Base-by-base conservation (phyloP, 768 basidiomycete species). In the Galerina sulciceps region DNA sequence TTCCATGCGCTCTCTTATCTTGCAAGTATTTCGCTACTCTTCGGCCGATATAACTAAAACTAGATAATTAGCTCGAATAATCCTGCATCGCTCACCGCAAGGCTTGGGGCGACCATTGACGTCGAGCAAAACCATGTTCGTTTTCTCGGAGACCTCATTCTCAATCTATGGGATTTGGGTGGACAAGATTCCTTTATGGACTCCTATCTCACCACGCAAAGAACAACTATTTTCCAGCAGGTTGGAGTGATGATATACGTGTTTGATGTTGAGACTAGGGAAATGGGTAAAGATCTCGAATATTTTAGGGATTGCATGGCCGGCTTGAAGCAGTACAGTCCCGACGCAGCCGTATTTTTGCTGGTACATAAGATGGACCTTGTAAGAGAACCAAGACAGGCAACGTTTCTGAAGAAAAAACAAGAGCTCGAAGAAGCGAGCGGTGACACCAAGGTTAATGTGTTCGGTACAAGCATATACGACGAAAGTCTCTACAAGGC, bases 121-220 rank as follows among this genome's bases (percentile, higher is more conserved):
- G 95, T 99, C 60, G 96, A 98, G 72, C 93, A 96, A 72, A 96
- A 96, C 66, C 94, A 97, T 70, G 94, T 99, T 62, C 90, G 95
- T 42, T 99, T 99, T 73, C 86, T 99, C 13, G 96, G 95, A 13
- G 94, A 96, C 69, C 88, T 99, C 67, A 91, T 94, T 61, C 86
- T 99, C 73, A 96, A 96, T 70, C 82, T 98, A 5, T 98, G 96
- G 96, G 97, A 99, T 75, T 98, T 97, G 65, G 97, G 96, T 42
- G 97, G 97, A 8, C 97, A 99, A 74, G 94, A 97, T 71, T 86
- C 94, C 13, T 99, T 97, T 80, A 95, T 99, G 88, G 96, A 98
- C 74, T 91, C 91, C 26, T 99, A 98, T 75, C 89, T 99, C 57
- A 89, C 90, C 36, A 85, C 90, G 0, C 94, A 98, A 71, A 89